Base-by-base conservation (phyloP, 208 protist species). In the Trypanosoma cruzi region DNA sequence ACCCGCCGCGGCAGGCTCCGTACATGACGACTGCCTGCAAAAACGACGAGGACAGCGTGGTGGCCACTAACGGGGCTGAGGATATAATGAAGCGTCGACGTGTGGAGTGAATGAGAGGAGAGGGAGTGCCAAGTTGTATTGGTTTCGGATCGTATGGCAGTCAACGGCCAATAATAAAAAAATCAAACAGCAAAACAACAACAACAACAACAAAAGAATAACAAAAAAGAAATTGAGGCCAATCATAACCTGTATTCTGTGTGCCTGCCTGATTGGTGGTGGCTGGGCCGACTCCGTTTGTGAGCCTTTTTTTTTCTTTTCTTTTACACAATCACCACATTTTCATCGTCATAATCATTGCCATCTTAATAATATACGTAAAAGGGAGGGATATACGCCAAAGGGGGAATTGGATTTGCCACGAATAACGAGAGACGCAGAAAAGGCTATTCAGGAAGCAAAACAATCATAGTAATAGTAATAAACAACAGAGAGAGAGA, bases 1-100 rank as follows among this genome's bases (percentile, higher is more conserved):
- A 93, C 34, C 87, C 87, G 5, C 90, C 90, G 0, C 36, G 88
- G 24, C 80, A 93, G 69, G 86, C 89, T 14, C 89, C 89, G 58
- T 95, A 95, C 62, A 50, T 95, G 37, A 6, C 70, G 5, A 13
- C 37, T 22, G 14, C 32, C 29, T 8, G 3, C 14, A 46, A 20
- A 11, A 8, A 50, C 22, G 36, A 16, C 20, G 13, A 11, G 4
- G 37, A 6, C 28, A 24, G 13, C 29, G 46, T 2, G 18, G 4
- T n/a, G 18, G 26, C 22, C 1, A 18, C 1, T 18, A 18, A 52
- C 36, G 22, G 11, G 24, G n/a, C 11, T 2, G 26, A 2, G 3
- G 18, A 37, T 48, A 22, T 40, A 26, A 4, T 36, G 29, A 77
- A 71, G 44, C 71, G 71, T 18, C 52, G 28, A 32, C 71, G 71